Evolutionary conservation across 345 rosid species (phyloP), one percentile per base, ranked within the genome.

Genomic region (Clarkia xantiana): DNA sequence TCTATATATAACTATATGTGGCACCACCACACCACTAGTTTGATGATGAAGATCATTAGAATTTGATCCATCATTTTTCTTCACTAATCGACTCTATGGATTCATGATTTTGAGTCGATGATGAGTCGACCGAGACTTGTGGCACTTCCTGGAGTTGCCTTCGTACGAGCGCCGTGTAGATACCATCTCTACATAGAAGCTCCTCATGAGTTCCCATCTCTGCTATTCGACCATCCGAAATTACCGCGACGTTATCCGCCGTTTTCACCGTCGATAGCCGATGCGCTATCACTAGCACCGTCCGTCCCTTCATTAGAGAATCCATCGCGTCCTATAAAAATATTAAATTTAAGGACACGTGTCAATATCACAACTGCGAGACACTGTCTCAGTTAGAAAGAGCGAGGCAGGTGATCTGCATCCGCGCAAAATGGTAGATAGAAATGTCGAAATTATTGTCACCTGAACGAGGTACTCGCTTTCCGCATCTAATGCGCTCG

Each of bases 391-490:
- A 38, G 42, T 59, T 59, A n/a, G n/a, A n/a, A n/a, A n/a, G n/a
- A n/a, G n/a, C n/a, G n/a, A n/a, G n/a, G n/a, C n/a, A n/a, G n/a
- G n/a, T n/a, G n/a, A n/a, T n/a, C n/a, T n/a, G n/a, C n/a, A n/a
- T n/a, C n/a, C n/a, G n/a, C n/a, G n/a, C n/a, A n/a, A n/a, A n/a
- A n/a, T n/a, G n/a, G n/a, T n/a, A n/a, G n/a, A n/a, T n/a, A n/a
- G n/a, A n/a, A n/a, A n/a, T n/a, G n/a, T n/a, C n/a, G n/a, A n/a
- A n/a, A n/a, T n/a, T n/a, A n/a, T n/a, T n/a, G n/a, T 29, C 36
- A 90, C 91, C 86, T 90, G 96, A 49, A 90, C 97, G 23, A 90
- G 84, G 76, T 73, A 86, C 66, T 86, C 97, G 1, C 96, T 86
- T 64, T 90, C 96, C 0, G 96, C 94, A 59, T 90, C 97, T 11